Percentiles rank a stretch among this genome's conserved stretches.
Conservation (phyloP, 2,329 filamentous ascomycete species). For the Ceratocystis albifundus region DNA sequence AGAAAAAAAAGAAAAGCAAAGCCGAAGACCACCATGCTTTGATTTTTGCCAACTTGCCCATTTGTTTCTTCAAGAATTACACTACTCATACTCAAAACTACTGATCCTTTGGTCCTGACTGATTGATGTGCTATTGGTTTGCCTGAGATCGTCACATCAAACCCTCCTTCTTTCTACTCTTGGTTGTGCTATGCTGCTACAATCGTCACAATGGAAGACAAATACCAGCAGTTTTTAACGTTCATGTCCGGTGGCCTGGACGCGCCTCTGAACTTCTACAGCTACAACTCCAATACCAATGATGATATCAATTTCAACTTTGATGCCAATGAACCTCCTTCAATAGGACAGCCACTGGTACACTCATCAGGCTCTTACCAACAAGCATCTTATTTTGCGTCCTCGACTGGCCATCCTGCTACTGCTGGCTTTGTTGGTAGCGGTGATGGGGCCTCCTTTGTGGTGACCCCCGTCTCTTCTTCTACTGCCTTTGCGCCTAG, state of each 20-base stretch:
- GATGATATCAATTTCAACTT: neutral
- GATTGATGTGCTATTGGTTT: neutral
- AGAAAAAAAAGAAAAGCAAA: neutral
- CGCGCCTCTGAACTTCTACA: neutral
- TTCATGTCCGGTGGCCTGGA: conserved; percentile 37
- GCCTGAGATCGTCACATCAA: neutral
- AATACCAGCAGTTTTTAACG: conserved; percentile 45
- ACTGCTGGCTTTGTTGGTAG: conserved; percentile 28
- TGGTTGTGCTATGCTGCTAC: conserved; percentile 6
- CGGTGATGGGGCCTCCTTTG: conserved; percentile 13
- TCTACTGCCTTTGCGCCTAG: conserved; percentile 40
- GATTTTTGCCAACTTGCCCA: neutral
- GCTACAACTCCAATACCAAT: neutral
- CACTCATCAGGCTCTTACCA: neutral
- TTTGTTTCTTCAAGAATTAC: neutral
- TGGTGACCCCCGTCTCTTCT: conserved; percentile 30
- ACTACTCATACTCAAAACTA: neutral
- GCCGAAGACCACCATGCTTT: conserved; percentile 6
- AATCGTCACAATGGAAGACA: conserved; percentile 39
- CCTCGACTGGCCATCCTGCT: neutral
- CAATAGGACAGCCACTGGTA: neutral
- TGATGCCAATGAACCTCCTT: neutral
- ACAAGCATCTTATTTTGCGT: neutral
- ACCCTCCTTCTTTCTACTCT: neutral
- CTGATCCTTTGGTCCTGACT: neutral